Base-by-base conservation (phyloP, 2,329 filamentous ascomycete genomes). In the Trichothecium roseum region DNA sequence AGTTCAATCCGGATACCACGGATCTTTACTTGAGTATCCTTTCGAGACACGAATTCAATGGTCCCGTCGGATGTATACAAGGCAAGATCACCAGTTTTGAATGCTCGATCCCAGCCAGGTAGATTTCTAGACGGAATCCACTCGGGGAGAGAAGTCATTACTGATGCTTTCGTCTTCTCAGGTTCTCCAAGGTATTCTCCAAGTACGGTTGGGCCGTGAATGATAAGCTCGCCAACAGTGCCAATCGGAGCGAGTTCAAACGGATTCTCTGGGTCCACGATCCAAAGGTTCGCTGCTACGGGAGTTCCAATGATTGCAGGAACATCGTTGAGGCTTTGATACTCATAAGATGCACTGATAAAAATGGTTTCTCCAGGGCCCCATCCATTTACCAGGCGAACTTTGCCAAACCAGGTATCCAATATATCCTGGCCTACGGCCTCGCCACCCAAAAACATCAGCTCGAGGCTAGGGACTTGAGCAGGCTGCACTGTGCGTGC, bases 141-240 rank as follows among this genome's bases (percentile, higher is more conserved):
- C 16, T 8, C 27, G 30, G 14, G 12, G 32, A 30, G 39, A 22
- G 12, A 34, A 29, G 17, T 28, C 13, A 35, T 16, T n/a, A 28
- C 3, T 2, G 42, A 40, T 3, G 40, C 8, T 39, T 51, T 37
- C 56, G 63, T 54, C 3, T 15, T 10, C 14, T 39, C 24, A 20
- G 46, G 4, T 8, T 49, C 41, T 35, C 65, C 63, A 13, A 69
- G 48, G 37, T 73, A 74, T 26, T 66, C 66, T 26, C 60, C 52
- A 17, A 62, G 64, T 13, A 73, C 7, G 10, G 39, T 43, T 22
- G 67, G 67, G 1, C 41, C 43, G n/a, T 55, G 55, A 32, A 64
- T 40, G 12, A 55, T 39, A n/a, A 58, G 42, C 39, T 59, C 55
- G 4, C 51, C 51, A 8, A 45, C 18, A 5, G 30, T 32, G 3